These are phyloP conservation scores for Aspergillus egyptiacus DNA, from an alignment of 495 filamentous ascomycete species.

Conservation along the genomic window DNA sequence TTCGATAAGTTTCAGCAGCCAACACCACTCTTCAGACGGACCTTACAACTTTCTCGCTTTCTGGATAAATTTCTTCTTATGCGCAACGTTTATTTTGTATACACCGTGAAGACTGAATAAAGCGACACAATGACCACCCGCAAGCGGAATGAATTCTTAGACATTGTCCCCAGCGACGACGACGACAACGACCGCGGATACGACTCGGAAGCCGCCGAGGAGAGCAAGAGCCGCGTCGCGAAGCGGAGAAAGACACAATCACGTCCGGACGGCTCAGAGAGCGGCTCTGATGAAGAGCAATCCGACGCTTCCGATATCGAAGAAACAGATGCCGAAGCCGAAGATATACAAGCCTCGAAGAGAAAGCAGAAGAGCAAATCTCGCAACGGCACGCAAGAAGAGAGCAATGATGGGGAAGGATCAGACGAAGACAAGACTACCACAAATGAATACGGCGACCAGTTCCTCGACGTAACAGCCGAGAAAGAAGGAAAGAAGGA, in stretches of 20 bases:
- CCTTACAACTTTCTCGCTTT: too few species aligned
- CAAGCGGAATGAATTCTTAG: slow-evolving; percentile 71
- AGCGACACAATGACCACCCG: slow-evolving; percentile 52
- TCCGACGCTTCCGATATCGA: slow-evolving; percentile 15
- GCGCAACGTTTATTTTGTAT: too few species aligned
- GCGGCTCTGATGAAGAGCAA: slow-evolving; percentile 11
- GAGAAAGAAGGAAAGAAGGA: slow-evolving; percentile 19
- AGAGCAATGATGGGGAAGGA: slow-evolving; percentile 5
- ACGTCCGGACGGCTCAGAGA: slow-evolving; percentile 2
- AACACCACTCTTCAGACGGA: too few species aligned
- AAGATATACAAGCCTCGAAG: slow-evolving; percentile 7
- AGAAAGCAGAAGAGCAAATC: not conserved
- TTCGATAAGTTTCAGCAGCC: not conserved
- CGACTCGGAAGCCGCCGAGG: slow-evolving; percentile 62
- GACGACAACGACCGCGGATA: slow-evolving; percentile 55
- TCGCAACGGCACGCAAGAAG: not conserved
- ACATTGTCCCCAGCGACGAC: slow-evolving; percentile 60
- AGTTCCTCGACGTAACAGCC: slow-evolving; percentile 17
- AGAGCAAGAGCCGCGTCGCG: slow-evolving; percentile 53
- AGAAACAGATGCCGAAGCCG: slow-evolving; percentile 24
- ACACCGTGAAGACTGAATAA: not conserved
- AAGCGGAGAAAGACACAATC: slow-evolving; percentile 57
- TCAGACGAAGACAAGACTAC: slow-evolving; percentile 13
- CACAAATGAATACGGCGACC: slow-evolving; percentile 15
- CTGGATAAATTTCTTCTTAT: too few species aligned